Base-by-base conservation (phyloP, 805 yeast species). In the Candida boleticola region DNA sequence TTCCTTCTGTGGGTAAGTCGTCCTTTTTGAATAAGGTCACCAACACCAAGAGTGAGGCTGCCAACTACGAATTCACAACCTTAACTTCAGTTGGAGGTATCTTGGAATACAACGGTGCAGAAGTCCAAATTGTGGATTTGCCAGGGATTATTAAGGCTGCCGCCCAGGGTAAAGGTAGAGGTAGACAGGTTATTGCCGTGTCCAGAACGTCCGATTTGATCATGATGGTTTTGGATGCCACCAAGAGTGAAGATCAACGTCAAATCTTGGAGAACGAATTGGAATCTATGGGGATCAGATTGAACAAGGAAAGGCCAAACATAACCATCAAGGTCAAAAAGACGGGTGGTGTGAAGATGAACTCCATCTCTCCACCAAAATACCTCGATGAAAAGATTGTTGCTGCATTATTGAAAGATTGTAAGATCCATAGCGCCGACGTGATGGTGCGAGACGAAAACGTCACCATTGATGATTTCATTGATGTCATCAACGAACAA, bases 61-160 rank as follows among this genome's bases (percentile, higher is more conserved):
- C 98, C 4, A 87, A 83, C 38, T 92, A 93, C 58, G 93, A 95
- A 40, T 92, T 92, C 74, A 92, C 99, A 5, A 92, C 99, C 0
- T 76, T 92, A 61, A 92, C 99, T 0, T 89, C 97, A 0, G 97
- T 92, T 17, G 97, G 98, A 0, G 97, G 98, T 37, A 95, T 93
- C 10, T 71, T 92, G 53, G 92, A 89, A 59, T 89, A 92, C 59
- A 89, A 89, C 58, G 98, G 98, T 29, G 97, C 98, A 0, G 97
- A 90, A 57, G 89, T 92, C 48, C 99, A 92, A 67, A 83, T 93
- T 51, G 92, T 92, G n/a, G 99, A 92, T 75, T 68, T 92, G 40
- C 99, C 99, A 1, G 99, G 99, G 63, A 92, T 92, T 53, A 92
- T 92, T 44, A 88, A 87, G 60, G 98, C 98, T 34, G 98, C 98